phyloP scores from a whole-genome alignment of 495 filamentous ascomycete species.

The Elasticomyces elasticus region DNA sequence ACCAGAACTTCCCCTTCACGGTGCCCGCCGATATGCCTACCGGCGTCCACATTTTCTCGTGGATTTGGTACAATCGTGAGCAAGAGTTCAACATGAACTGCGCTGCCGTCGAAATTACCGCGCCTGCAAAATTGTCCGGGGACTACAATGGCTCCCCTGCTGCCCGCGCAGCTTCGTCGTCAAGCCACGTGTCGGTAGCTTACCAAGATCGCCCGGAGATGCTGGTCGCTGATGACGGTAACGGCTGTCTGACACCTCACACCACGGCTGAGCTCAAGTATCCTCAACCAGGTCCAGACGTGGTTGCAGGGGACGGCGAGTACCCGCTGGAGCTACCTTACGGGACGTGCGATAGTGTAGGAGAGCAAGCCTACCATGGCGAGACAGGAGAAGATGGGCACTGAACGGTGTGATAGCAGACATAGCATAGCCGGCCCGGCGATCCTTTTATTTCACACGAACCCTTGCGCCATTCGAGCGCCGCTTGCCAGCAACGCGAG shows the following conservation, averaged over 20 bases:
- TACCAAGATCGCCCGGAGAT: conserved; percentile 16
- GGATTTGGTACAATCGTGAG: conserved; percentile 35
- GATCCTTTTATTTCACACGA: no score
- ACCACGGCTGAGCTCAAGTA: conserved; percentile 28
- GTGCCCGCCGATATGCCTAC: conserved; percentile 29
- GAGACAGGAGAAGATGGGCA: conserved; percentile 7
- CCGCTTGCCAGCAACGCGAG: no score
- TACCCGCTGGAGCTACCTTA: conserved; percentile 22
- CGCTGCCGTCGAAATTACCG: conserved; percentile 24
- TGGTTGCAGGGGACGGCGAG: conserved; percentile 30
- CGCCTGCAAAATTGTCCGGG: neutral
- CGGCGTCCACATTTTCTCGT: conserved; percentile 30
- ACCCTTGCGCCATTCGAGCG: no score
- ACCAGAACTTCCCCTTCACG: conserved; percentile 30
- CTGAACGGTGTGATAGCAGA: no score
- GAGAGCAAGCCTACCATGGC: conserved; percentile 1
- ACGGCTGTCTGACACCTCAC: conserved; percentile 16
- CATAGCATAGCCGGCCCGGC: no score
- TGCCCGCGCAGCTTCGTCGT: neutral
- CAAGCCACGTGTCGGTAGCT: neutral
- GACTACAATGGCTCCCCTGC: neutral
- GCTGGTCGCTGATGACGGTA: conserved; percentile 16
- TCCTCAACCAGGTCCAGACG: conserved; percentile 32
- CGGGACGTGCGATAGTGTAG: neutral
- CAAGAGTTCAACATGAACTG: conserved; percentile 32